Base-by-base conservation (phyloP, 2,329 filamentous ascomycete genomes). In the Neurospora crassa region DNA sequence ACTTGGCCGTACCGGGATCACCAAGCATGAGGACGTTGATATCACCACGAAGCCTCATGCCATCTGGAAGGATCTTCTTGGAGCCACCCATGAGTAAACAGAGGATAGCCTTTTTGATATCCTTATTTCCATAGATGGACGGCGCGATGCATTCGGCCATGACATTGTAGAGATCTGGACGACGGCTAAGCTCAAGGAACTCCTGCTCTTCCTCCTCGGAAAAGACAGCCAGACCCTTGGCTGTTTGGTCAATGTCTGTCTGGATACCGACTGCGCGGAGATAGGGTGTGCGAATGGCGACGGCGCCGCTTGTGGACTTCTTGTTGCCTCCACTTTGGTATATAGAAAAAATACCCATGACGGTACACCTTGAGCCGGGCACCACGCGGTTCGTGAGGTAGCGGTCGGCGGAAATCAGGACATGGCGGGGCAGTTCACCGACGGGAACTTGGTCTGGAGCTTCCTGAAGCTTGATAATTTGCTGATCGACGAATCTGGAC, bases 291-390 rank as follows among this genome's bases (percentile, higher is more conserved):
- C 96, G 89, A 77, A 99, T 97, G 10, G 96, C 96, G 3, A 98
- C 94, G 1, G 96, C 96, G 1, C 91, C 91, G 69, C 90, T 90
- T 1, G 87, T 89, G 20, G 88, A 89, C 76, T 91, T 92, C 81
- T 94, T 96, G 59, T 89, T 91, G 53, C 91, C 92, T 81, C 98
- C 98, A 76, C 91, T 92, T 80, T 97, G 93, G 81, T 97, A 99
- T 78, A 98, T 98, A 40, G 95, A 97, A 83, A 97, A 99, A 42
- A 99, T 93, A 24, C 96, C 96, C 88, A 96, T 98, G 20, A 99
- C 87, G 2, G 94, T 97, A 80, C 96, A 99, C 79, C 95, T 88
- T 69, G 95, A 96, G 40, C 96, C 96, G 6, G 96, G 96, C 3
- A 99, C 94, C 3, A 99, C 96, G 69, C 94, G 89, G 79, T 99